Evolutionary conservation across 2,329 filamentous ascomycete genomes (phyloP).

Genomic region (Penicillium janthinellum): DNA sequence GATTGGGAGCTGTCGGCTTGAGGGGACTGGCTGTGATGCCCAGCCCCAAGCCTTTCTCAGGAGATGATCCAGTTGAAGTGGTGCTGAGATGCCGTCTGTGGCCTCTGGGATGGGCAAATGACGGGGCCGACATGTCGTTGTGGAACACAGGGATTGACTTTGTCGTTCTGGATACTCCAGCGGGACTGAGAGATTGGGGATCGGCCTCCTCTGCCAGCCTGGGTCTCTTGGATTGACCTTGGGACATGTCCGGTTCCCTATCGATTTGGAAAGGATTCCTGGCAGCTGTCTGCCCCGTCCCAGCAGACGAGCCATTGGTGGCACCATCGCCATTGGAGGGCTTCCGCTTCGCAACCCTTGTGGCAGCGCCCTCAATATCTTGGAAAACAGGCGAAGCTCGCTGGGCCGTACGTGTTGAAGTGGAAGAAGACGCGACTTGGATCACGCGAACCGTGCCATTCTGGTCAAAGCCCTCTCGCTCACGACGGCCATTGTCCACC

Average conservation of each 20-base stretch:
- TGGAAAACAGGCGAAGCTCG: conserved; percentile 40
- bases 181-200: not conserved
- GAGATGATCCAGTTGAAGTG: not conserved
- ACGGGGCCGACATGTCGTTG: not conserved
- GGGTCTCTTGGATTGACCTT: not conserved
- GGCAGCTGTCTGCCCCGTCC: not conserved
- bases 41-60: not conserved
- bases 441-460: conserved; percentile 37
- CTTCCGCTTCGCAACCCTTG: conserved; percentile 17
- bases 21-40: not conserved
- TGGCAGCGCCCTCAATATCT: conserved; percentile 38
- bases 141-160: not conserved
- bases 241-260: not conserved
- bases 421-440: conserved; percentile 20
- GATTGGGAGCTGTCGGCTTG: not conserved
- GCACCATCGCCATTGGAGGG: conserved; percentile 13
- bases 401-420: conserved; percentile 17
- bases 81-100: not conserved
- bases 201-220: not conserved
- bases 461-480: conserved; percentile 39
- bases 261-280: not conserved
- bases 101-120: not conserved
- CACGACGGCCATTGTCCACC: conserved; percentile 40
- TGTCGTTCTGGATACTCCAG: not conserved
- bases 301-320: not conserved